Conservation (phyloP, 1,139 yeast species). For the Kodamaea sp. region DNA sequence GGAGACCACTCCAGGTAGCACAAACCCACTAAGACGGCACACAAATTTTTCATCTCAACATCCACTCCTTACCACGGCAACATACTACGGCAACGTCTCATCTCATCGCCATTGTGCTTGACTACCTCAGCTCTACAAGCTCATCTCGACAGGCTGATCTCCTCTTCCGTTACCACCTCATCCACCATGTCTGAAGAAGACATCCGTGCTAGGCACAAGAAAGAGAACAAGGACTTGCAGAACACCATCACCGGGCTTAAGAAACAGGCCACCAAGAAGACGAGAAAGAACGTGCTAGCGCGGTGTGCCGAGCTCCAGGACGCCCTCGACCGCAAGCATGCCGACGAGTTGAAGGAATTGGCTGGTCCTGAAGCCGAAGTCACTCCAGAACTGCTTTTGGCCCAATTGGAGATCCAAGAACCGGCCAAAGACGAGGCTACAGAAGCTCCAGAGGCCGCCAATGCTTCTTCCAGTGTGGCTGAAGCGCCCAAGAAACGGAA, state of each 20-base stretch:
- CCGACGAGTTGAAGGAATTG: conserved; percentile 35
- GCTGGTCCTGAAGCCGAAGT: conserved; percentile 24
- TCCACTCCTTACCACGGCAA: no score
- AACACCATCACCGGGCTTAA: conserved; percentile 72
- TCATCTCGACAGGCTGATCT: no score
- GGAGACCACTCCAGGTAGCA: no score
- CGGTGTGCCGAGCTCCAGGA: conserved; percentile 62
- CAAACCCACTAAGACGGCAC: no score
- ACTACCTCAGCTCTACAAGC: no score
- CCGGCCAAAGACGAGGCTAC: background rate
- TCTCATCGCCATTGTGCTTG: no score
- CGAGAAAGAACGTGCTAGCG: conserved; percentile 56
- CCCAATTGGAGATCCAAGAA: conserved; percentile 46
- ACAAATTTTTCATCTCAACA: no score
- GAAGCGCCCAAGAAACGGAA: conserved; percentile 45
- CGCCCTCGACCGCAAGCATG: conserved; percentile 55
- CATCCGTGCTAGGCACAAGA: conserved; percentile 61
- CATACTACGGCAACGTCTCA: no score
- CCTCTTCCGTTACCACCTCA: no score
- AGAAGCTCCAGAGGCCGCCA: background rate
- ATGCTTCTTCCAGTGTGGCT: background rate
- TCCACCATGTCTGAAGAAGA: background rate
- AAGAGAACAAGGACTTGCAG: conserved; percentile 65
- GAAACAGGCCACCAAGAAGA: conserved; percentile 82
- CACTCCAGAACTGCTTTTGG: conserved; percentile 65